Base-by-base conservation (phyloP, 2,329 filamentous ascomycete genomes). In the Diaporthe australafricana region DNA sequence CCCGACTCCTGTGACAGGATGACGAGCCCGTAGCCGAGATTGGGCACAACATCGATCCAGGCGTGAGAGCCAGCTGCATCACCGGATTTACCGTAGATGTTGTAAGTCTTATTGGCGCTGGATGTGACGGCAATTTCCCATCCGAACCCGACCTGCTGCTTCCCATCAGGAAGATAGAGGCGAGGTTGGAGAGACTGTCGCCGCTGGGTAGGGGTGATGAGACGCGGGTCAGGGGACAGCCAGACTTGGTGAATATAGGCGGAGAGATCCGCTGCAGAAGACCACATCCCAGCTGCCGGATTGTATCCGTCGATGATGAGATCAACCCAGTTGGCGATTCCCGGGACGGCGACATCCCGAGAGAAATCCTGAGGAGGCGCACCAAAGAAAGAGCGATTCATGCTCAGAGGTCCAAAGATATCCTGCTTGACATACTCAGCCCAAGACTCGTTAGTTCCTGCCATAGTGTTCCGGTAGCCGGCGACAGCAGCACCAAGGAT, bases 111-210 rank as follows among this genome's bases (percentile, higher is more conserved):
- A 20, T 63, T 17, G 6, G 11, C 7, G 27, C 60, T 14, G 60
- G 25, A 12, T 14, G 20, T 35, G 30, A 63, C 14, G 17, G 16
- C 27, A 42, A 63, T 25, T 42, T 63, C 60, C 60, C 60, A 63
- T 30, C 60, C 60, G 40, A 63, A 63, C 20, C 60, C 60, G 3
- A 63, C 60, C 42, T 63, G 60, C 30, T 63, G 60, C 27, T 22
- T 48, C 42, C 60, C 60, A 20, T 63, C 60, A 7, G 60, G 60
- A 3, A 63, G 60, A 5, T 30, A 25, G 20, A 48, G 9, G 27
- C 60, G 60, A 1, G 60, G 60, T 7, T 32, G 20, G 27, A 63
- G 60, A 40, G 60, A 35, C 42, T 48, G 27, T 20, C 60, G 60
- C 3, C 60, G 60, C 42, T 63, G 60, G 20, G n/a, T 25, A 1